These are phyloP conservation scores for Cucumis sativus DNA, from an alignment of 306 rosid genomes.

Conservation along the genomic window Cucumber_9930_V3 NC_026655.2:2650001-2650500, in stretches of 20 bases:
- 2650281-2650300: background rate
- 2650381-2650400: too few relatives aligned
- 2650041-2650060: background rate
- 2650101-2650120: background rate
- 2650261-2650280: background rate
- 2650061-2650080: conserved; percentile 1
- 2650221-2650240: background rate
- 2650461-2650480: too few relatives aligned
- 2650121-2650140: background rate
- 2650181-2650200: background rate
- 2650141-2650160: background rate
- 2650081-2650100: background rate
- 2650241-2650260: background rate
- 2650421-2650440: too few relatives aligned
- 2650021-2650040: background rate
- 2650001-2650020: background rate
- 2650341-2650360: too few relatives aligned
- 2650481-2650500: too few relatives aligned
- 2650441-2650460: too few relatives aligned
- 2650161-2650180: background rate
- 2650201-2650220: background rate
- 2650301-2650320: background rate
- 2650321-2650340: background rate
- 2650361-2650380: too few relatives aligned
- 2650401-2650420: too few relatives aligned